Percentiles rank a stretch among this genome's conserved stretches.
These are phyloP conservation scores for Mallotus repandus DNA, from an alignment of 441 rosid species.

Conservation along the genomic window DNA sequence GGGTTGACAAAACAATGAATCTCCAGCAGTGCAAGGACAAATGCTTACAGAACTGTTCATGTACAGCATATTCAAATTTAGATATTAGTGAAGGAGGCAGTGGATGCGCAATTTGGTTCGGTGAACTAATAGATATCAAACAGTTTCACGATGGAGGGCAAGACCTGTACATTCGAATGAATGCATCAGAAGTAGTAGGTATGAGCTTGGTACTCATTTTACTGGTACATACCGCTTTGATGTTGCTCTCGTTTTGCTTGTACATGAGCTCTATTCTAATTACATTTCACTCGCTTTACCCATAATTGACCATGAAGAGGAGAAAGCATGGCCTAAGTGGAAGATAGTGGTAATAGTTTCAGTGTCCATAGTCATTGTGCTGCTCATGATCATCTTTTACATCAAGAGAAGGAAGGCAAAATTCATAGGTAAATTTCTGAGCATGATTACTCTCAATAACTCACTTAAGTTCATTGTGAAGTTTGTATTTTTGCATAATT, in stretches of 20 bases:
- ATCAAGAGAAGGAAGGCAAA: constrained; percentile 15
- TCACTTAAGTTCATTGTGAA: too few species aligned
- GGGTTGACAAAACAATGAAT: constrained; percentile 17
- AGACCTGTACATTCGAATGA: constrained; percentile 28
- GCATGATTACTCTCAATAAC: too few species aligned
- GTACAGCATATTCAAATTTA: constrained; percentile 10
- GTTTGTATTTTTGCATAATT: too few species aligned
- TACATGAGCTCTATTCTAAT: not conserved
- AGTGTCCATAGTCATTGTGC: constrained; percentile 2
- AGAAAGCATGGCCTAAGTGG: not conserved
- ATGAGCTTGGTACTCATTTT: not conserved
- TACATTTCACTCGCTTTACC: not conserved
- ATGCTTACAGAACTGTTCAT: constrained; percentile 19
- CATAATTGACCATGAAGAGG: not conserved
- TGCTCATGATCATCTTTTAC: constrained; percentile 16
- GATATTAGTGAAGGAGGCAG: constrained; percentile 28
- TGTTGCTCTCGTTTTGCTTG: not conserved
- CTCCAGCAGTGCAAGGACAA: constrained; percentile 11
- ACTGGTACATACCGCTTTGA: too few species aligned
- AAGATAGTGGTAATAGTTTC: constrained; percentile 16
- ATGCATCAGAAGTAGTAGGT: constrained; percentile 28
- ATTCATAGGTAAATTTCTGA: constrained; percentile 23
- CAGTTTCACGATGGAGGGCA: constrained; percentile 24
- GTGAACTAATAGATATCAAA: constrained; percentile 31
- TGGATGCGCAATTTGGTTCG: constrained; percentile 24